Conservation (phyloP, 2,329 filamentous ascomycete species). For the Passalora sequoiae region DNA sequence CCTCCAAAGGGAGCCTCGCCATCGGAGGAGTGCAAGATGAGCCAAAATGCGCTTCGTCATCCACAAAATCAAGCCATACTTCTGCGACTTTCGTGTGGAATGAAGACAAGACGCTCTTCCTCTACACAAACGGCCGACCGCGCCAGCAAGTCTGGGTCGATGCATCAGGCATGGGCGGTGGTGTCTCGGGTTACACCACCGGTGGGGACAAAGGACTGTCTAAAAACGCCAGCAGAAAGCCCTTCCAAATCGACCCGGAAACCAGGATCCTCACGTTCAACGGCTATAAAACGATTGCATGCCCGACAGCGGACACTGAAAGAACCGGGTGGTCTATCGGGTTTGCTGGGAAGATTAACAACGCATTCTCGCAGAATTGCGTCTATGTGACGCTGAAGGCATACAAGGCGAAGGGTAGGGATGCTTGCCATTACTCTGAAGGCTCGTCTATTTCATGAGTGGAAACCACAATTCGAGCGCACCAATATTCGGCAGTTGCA, state of each 20-base stretch:
- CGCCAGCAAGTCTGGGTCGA: slow-evolving; percentile 1
- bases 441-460: no score
- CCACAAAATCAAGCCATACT: no score
- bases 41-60: background rate
- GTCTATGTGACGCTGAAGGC: background rate
- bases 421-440: background rate
- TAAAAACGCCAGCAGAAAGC: background rate
- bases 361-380: background rate
- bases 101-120: background rate
- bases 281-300: background rate
- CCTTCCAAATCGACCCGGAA: background rate
- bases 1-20: background rate
- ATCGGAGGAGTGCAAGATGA: background rate
- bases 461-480: no score
- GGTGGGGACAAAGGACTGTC: background rate
- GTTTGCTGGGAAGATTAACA: background rate
- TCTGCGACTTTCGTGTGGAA: background rate
- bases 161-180: slow-evolving; percentile 1
- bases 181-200: background rate
- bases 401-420: background rate
- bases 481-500: no score
- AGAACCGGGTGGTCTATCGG: background rate
- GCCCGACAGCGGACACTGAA: background rate
- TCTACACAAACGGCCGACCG: background rate
- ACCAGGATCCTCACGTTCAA: slow-evolving; percentile 1